A percentile compares a stretch with the other conserved stretches of the same genome.
Evolutionary conservation across 2,329 filamentous ascomycete genomes (phyloP).

Genomic region (Exophiala aquamarina): DNA sequence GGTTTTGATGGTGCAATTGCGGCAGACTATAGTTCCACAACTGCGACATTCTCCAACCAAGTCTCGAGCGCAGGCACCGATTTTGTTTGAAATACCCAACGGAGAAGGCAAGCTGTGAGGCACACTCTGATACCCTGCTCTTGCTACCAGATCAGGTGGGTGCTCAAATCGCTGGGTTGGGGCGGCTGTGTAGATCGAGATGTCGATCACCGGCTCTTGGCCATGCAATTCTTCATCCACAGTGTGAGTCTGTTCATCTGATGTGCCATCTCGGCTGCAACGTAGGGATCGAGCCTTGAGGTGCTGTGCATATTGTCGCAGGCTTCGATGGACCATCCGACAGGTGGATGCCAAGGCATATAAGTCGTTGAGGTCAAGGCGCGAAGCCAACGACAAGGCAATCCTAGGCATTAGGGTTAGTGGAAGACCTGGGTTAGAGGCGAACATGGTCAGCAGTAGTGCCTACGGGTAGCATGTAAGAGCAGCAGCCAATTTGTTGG

Average conservation of each 20-base stretch:
- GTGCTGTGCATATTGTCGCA: conserved; percentile 74
- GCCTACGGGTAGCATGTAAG: conserved; percentile 51
- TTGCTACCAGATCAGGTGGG: neutral
- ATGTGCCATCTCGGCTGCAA: conserved; percentile 67
- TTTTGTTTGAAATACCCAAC: conserved; percentile 67
- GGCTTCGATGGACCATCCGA: conserved; percentile 71
- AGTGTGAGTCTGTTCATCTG: too few relatives aligned
- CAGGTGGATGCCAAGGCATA: conserved; percentile 81
- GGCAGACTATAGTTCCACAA: conserved; percentile 75
- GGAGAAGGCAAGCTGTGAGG: conserved; percentile 10
- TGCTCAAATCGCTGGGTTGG: conserved; percentile 26
- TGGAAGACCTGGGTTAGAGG: conserved; percentile 23
- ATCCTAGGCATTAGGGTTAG: conserved; percentile 56
- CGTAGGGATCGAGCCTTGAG: conserved; percentile 74
- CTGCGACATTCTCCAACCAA: conserved; percentile 80
- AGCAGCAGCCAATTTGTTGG: conserved; percentile 38
- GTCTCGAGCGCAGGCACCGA: conserved; percentile 79
- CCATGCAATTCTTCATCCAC: conserved; percentile 8
- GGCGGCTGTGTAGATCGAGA: neutral
- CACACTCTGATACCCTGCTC: neutral
- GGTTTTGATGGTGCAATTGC: conserved; percentile 87
- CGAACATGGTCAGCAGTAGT: conserved; percentile 9
- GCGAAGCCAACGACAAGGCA: conserved; percentile 70
- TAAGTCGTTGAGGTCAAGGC: conserved; percentile 83
- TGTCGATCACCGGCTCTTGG: conserved; percentile 4